Percentiles rank a stretch among this genome's conserved stretches.
Conservation (phyloP, 164 flowering plant species). For the Chimonanthus praecox region DNA sequence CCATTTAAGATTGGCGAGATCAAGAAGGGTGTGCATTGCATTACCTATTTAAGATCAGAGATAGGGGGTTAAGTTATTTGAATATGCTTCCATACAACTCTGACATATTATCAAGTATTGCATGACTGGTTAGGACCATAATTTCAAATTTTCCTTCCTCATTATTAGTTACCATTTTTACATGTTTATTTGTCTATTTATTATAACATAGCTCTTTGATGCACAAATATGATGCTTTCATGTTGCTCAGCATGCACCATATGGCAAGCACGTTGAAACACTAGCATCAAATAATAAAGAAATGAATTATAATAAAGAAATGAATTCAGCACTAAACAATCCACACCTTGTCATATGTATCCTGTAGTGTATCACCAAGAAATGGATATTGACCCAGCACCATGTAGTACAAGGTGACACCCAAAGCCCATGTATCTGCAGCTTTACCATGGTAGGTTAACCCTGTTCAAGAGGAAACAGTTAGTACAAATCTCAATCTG, state of each 20-base stretch:
- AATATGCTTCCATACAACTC: too few species aligned
- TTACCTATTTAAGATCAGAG: too few species aligned
- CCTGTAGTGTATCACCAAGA: conserved; percentile 86
- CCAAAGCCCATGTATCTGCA: conserved; percentile 97
- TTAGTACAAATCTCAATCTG: not conserved
- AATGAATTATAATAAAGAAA: not conserved
- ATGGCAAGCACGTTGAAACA: too few species aligned
- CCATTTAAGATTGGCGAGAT: too few species aligned
- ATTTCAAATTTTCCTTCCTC: too few species aligned
- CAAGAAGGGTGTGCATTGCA: too few species aligned
- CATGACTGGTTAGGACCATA: too few species aligned
- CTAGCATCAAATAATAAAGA: not conserved
- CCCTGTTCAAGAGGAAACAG: conserved; percentile 38
- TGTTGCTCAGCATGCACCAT: too few species aligned
- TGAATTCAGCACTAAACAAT: not conserved
- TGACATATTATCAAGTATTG: too few species aligned
- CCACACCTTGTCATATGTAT: conserved; percentile 84
- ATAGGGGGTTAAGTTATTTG: too few species aligned
- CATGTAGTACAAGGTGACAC: conserved; percentile 84
- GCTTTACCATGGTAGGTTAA: conserved; percentile 79
- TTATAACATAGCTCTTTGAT: not conserved
- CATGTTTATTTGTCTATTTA: not conserved
- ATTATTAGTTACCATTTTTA: too few species aligned
- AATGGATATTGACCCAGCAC: conserved; percentile 77
- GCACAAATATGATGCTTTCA: not conserved